Conservation (phyloP, 1,284 basidiomycete genomes). For the Ganoderma lingzhi region DNA sequence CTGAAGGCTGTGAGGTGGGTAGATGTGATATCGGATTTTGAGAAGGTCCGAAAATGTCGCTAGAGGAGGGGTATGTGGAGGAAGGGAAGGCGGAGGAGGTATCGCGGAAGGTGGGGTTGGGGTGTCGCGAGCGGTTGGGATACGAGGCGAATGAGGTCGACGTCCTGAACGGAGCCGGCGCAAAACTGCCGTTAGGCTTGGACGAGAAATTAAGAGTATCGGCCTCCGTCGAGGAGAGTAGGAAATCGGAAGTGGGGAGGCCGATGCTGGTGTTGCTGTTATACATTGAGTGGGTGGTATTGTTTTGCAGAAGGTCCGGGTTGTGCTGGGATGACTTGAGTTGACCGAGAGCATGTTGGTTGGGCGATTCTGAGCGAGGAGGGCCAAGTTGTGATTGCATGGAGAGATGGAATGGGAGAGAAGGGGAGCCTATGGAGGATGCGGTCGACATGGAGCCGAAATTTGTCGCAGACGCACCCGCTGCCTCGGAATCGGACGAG, state of each 20-base stretch:
- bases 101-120: slow-evolving; percentile 43
- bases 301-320: slow-evolving; percentile 45
- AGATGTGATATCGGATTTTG: slow-evolving; percentile 36
- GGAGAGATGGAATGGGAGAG: slow-evolving; percentile 59
- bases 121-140: slow-evolving; percentile 43
- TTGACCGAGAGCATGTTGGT: slow-evolving; percentile 44
- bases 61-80: slow-evolving; percentile 33
- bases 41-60: slow-evolving; percentile 40
- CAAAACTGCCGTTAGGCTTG: slow-evolving; percentile 51
- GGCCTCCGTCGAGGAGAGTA: slow-evolving; percentile 43
- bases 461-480: slow-evolving; percentile 48
- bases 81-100: slow-evolving; percentile 40
- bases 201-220: slow-evolving; percentile 49
- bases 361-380: slow-evolving; percentile 59
- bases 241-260: slow-evolving; percentile 47
- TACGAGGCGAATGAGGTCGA: slow-evolving; percentile 47
- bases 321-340: slow-evolving; percentile 46
- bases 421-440: slow-evolving; percentile 60
- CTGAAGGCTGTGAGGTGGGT: slow-evolving; percentile 27
- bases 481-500: slow-evolving; percentile 61
- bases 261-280: slow-evolving; percentile 52
- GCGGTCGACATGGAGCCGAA: slow-evolving; percentile 58
- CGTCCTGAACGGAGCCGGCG: slow-evolving; percentile 42
- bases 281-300: slow-evolving; percentile 52
- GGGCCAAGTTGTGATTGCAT: slow-evolving; percentile 54